These are phyloP conservation scores for Nicotiana obtusifolia DNA, from an alignment of 257 asterid genomes.

Conservation along the genomic window DNA sequence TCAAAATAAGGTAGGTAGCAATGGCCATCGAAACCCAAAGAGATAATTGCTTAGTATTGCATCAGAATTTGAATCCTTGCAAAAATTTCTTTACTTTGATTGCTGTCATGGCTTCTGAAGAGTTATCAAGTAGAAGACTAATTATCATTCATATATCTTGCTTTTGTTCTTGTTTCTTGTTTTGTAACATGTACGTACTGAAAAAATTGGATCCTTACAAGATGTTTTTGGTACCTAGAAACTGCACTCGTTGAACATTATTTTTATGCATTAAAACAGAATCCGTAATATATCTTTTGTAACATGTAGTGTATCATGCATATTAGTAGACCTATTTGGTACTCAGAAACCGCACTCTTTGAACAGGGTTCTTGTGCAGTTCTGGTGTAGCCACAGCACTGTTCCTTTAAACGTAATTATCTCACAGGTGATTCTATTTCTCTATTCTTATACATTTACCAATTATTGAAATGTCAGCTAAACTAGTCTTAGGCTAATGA, in stretches of 20 bases:
- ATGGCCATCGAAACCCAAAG: neutral
- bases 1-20: neutral
- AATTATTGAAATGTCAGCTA: neutral
- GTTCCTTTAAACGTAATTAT: slow-evolving; percentile 70
- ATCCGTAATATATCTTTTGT: neutral
- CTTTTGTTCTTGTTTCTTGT: neutral
- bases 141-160: neutral
- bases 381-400: slow-evolving; percentile 92
- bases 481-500: neutral
- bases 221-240: neutral
- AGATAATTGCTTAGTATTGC: neutral
- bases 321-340: neutral
- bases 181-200: neutral
- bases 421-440: slow-evolving; percentile 40
- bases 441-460: neutral
- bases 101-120: neutral
- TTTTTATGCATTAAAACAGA: neutral
- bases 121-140: neutral
- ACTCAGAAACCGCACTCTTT: neutral
- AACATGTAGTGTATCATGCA: neutral
- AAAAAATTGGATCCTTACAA: neutral
- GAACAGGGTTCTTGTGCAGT: slow-evolving; percentile 71
- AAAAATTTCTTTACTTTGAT: neutral
- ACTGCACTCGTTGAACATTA: neutral
- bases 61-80: neutral